phyloP scores from a whole-genome alignment of 1,139 yeast genomes.

The Sporopachydermia cereana region DNA sequence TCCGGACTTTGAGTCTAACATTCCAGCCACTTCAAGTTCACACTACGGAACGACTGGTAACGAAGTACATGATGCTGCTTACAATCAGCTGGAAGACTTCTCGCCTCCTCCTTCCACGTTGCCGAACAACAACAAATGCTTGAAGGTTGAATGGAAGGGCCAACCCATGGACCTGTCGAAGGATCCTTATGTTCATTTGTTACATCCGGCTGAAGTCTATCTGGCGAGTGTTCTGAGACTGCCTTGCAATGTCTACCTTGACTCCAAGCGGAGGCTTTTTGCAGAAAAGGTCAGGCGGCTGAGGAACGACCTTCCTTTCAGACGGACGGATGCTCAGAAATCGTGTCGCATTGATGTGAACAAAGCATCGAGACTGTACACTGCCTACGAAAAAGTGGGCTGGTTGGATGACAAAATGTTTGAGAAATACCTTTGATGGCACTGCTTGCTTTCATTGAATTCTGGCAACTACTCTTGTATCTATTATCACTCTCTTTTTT shows the following conservation, averaged over 20 bases:
- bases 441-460: no score
- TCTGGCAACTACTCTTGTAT: no score
- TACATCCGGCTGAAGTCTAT: slow-evolving; percentile 87
- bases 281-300: slow-evolving; percentile 76
- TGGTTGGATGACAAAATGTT: slow-evolving; percentile 83
- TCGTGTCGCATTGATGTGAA: slow-evolving; percentile 96
- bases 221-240: slow-evolving; percentile 82
- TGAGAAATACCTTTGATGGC: slow-evolving; percentile 37
- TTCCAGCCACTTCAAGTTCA: slow-evolving; percentile 5
- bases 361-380: slow-evolving; percentile 85
- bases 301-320: slow-evolving; percentile 67
- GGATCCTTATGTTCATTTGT: slow-evolving; percentile 59
- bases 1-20: slow-evolving; percentile 1
- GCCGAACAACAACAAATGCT: slow-evolving; percentile 59
- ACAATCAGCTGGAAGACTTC: slow-evolving; percentile 45
- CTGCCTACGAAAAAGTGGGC: slow-evolving; percentile 90
- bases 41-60: slow-evolving; percentile 5
- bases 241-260: slow-evolving; percentile 80
- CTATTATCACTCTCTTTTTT: no score
- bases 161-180: slow-evolving; percentile 82
- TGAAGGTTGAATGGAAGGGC: slow-evolving; percentile 95
- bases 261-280: slow-evolving; percentile 83
- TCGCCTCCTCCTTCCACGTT: slow-evolving; percentile 58
- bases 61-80: slow-evolving; percentile 27
- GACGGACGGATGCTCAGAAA: slow-evolving; percentile 96